Evolutionary conservation across 768 basidiomycete species (phyloP), one percentile per base, ranked within the genome.

Genomic region (Hericium coralloides): DNA sequence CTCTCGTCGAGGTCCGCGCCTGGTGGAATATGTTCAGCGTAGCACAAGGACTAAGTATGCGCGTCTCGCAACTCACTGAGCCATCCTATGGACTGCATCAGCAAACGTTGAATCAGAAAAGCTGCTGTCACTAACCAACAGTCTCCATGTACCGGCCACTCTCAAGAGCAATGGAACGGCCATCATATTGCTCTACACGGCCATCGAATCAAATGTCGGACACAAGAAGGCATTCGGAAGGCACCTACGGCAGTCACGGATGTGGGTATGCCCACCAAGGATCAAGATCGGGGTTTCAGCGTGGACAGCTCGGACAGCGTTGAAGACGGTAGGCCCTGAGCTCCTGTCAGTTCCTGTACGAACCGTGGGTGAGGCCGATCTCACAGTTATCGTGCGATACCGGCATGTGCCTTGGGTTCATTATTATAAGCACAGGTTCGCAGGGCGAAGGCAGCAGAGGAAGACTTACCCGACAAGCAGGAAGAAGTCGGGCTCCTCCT

Each of bases 71-170:
- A 45, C 43, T 2, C 25, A 50, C 49, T 50, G 15, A 50, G 23
- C 49, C 49, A 50, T 22, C 49, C 37, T 2, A 12, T 38, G 10
- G 2, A 15, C 8, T 69, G 75, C 43, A 63, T 85, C 88, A 85
- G 74, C 83, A 91, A 9, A 85, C 69, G 68, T 36, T 59, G 56
- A 20, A 59, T 60, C 18, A 4, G 20, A 41, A 10, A 36, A 43
- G 47, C 6, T 6, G 22, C 41, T 36, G 50, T 52, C 53, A 64
- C 79, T 12, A 51, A 87, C 90, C 92, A 55, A 95, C 74, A 10
- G 93, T 97, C 72, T 97, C 94, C 86, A 95, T 89, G 67, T 95
- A 95, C 22, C 91, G 76, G 17, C 94, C 89, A 60, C 89, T 87
- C 64, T 92, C 89, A 59, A 94, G 67, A 2, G 85, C 76, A 75